phyloP scores from a whole-genome alignment of 225 moss, liverwort and hornwort genomes.

The Physcomitrium patens region DNA sequence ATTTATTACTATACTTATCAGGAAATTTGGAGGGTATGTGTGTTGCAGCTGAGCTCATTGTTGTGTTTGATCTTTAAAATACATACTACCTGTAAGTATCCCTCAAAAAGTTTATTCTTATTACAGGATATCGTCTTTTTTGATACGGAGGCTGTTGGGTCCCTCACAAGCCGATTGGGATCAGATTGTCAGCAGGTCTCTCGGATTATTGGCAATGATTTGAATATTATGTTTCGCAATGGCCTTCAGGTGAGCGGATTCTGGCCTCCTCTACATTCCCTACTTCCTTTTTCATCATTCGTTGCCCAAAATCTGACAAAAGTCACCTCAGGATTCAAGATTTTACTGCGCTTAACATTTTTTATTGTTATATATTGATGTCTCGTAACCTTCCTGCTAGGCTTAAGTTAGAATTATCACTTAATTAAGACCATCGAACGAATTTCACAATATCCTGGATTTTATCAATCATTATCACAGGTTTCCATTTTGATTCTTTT shows the following conservation, averaged over 20 bases:
- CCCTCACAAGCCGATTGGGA: slow-evolving; percentile 75
- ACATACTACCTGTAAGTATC: not conserved
- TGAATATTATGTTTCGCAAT: slow-evolving; percentile 79
- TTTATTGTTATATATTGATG: not conserved
- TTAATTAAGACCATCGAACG: too few species aligned
- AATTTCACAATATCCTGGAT: too few species aligned
- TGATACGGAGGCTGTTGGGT: slow-evolving; percentile 72
- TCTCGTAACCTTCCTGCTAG: too few species aligned
- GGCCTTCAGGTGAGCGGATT: slow-evolving; percentile 53
- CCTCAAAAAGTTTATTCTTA: not conserved
- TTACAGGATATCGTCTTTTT: slow-evolving; percentile 72
- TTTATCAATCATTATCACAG: slow-evolving; percentile 8
- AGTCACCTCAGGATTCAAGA: not conserved
- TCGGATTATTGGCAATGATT: slow-evolving; percentile 78
- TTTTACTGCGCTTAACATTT: not conserved
- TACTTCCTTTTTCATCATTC: not conserved
- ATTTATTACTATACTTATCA: not conserved
- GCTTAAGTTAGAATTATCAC: too few species aligned
- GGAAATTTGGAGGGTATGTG: not conserved
- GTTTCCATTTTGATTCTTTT: slow-evolving; percentile 24
- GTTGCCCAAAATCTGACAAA: not conserved
- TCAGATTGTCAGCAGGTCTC: slow-evolving; percentile 86
- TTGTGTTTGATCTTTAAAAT: not conserved
- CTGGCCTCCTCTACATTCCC: too few species aligned
- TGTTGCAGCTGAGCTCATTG: not conserved